Percentiles rank a stretch among this genome's conserved stretches.
phyloP scores from a whole-genome alignment of 768 basidiomycete genomes.

The Boletellus sp. region DNA sequence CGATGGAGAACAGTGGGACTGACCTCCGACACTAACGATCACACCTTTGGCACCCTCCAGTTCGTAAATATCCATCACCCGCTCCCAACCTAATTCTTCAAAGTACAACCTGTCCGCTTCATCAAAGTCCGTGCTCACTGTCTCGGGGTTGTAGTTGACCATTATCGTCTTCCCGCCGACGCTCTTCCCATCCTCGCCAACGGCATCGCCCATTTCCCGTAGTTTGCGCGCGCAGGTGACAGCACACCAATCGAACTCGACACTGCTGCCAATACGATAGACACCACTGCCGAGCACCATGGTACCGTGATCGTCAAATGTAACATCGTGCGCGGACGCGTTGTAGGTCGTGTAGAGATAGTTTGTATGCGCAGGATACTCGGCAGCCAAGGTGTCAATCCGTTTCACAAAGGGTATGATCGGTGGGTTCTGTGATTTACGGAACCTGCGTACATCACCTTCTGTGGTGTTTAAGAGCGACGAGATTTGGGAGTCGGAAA shows the following conservation, averaged over 20 bases:
- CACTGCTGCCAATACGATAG: slow-evolving; percentile 96
- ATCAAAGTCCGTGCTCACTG: slow-evolving; percentile 98
- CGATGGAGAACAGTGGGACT: slow-evolving; percentile 22
- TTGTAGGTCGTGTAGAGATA: slow-evolving; percentile 99
- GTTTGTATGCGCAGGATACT: slow-evolving; percentile 98
- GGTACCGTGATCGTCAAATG: slow-evolving; percentile 95
- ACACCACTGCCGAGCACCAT: slow-evolving; percentile 99
- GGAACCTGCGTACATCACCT: slow-evolving; percentile 72
- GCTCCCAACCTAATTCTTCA: slow-evolving; percentile 95
- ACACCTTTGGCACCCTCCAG: slow-evolving; percentile 90
- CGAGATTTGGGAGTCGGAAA: slow-evolving; percentile 90
- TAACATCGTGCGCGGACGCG: slow-evolving; percentile 91
- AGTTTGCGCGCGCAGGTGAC: slow-evolving; percentile 95
- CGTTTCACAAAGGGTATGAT: slow-evolving; percentile 98
- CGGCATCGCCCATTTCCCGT: slow-evolving; percentile 68
- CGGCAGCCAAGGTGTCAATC: slow-evolving; percentile 97
- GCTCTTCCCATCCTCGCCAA: slow-evolving; percentile 11
- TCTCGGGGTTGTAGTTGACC: slow-evolving; percentile 99
- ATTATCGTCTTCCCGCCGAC: slow-evolving; percentile 81
- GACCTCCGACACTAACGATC: slow-evolving; percentile 94
- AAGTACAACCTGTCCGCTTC: slow-evolving; percentile 99
- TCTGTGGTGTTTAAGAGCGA: slow-evolving; percentile 73
- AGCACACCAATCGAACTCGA: slow-evolving; percentile 99
- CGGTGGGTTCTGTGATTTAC: slow-evolving; percentile 67
- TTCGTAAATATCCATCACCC: slow-evolving; percentile 99